Evolutionary conservation across 2,329 filamentous ascomycete species (phyloP).

Genomic region (Sporothrix pseudoabietina): DNA sequence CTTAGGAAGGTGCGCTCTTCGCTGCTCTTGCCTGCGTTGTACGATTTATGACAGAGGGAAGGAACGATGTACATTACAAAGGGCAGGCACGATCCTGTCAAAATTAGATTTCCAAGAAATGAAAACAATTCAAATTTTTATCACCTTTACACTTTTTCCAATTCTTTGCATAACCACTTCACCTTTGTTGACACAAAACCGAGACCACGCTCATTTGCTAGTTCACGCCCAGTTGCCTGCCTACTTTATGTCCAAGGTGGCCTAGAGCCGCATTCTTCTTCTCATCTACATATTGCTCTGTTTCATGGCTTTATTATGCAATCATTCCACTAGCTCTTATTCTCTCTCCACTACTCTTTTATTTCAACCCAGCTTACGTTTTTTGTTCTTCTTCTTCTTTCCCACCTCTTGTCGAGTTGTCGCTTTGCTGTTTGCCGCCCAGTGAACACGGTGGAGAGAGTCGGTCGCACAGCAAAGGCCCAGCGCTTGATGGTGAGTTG

Average conservation of each 20-base stretch:
- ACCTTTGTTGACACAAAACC: neutral
- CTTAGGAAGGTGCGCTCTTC: neutral
- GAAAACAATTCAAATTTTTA: neutral
- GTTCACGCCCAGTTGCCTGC: neutral
- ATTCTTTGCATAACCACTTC: neutral
- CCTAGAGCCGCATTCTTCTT: neutral
- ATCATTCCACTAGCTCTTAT: conserved; percentile 11
- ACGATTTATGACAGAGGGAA: neutral
- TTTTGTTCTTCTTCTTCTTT: neutral
- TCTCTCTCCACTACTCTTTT: neutral
- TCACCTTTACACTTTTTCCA: neutral
- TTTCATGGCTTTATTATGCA: conserved; percentile 24
- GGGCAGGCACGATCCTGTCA: neutral
- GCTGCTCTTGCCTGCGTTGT: neutral
- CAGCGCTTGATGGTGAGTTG: conserved; percentile 19
- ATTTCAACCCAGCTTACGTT: neutral
- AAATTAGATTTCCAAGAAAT: neutral
- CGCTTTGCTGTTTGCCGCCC: neutral
- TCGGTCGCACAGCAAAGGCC: conserved; percentile 11
- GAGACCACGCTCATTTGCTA: neutral
- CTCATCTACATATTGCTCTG: neutral
- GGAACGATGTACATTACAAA: neutral
- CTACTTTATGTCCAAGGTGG: neutral
- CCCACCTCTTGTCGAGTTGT: neutral
- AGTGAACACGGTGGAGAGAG: neutral